A percentile compares a stretch with the other conserved stretches of the same genome.
Conservation (phyloP, 495 filamentous ascomycete genomes). For the Paragyromitra xinjiangensis region DNA sequence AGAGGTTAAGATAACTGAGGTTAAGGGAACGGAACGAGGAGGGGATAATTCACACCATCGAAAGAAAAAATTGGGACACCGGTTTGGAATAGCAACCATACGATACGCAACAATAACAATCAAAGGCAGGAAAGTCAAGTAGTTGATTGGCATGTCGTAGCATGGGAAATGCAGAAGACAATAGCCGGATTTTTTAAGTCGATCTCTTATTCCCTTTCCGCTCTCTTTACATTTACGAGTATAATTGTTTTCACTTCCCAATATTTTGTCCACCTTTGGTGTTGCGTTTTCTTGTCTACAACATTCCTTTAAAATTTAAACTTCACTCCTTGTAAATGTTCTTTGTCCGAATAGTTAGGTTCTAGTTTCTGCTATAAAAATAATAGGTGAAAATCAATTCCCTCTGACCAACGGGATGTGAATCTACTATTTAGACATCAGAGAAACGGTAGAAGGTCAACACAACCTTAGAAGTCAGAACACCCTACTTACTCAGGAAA, state of each 20-base stretch:
- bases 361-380: constrained; percentile 31
- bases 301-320: constrained; percentile 26
- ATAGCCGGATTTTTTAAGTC: constrained; percentile 26
- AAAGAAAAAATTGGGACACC: constrained; percentile 28
- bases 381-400: constrained; percentile 9
- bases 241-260: constrained; percentile 17
- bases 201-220: constrained; percentile 20
- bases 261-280: constrained; percentile 4
- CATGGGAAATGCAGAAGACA: constrained; percentile 25
- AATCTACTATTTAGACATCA: not conserved
- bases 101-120: constrained; percentile 26
- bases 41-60: constrained; percentile 31
- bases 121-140: constrained; percentile 13
- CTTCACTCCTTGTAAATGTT: constrained; percentile 38
- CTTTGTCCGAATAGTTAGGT: constrained; percentile 37
- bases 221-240: not conserved
- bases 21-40: constrained; percentile 28
- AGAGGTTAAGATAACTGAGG: constrained; percentile 9
- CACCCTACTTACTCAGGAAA: too few species aligned
- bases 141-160: constrained; percentile 4
- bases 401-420: not conserved
- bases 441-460: not conserved
- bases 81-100: constrained; percentile 5
- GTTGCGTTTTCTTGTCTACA: constrained; percentile 19
- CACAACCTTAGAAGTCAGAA: not conserved